Percentiles rank a stretch among this genome's conserved stretches.
phyloP scores from a whole-genome alignment of 1,284 basidiomycete species.

The Ganoderma boninense region DNA sequence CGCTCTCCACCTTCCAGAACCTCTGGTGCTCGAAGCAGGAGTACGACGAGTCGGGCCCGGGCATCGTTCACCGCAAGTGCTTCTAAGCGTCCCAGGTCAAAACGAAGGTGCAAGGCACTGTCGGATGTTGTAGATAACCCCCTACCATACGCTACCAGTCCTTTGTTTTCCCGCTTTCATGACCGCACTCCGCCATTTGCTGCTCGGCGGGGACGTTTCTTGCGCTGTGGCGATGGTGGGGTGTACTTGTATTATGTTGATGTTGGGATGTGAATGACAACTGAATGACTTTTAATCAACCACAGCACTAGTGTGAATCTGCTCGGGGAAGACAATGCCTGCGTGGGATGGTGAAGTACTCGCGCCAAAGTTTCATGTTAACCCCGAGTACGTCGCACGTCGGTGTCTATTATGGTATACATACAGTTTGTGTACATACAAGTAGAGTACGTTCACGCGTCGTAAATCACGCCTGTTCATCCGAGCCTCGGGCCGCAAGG shows the following conservation, averaged over 20 bases:
- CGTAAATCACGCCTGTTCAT: not conserved
- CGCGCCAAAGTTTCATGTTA: not conserved
- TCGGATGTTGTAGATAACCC: conserved; percentile 40
- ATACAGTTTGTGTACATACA: conserved; percentile 17
- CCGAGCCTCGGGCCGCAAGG: not conserved
- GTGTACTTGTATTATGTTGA: conserved; percentile 35
- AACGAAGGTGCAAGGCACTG: conserved; percentile 34
- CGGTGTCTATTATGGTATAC: conserved; percentile 27
- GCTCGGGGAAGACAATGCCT: not conserved
- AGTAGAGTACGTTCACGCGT: conserved; percentile 18
- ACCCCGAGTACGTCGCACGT: conserved; percentile 2
- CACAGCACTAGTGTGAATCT: not conserved
- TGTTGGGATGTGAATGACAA: conserved; percentile 33
- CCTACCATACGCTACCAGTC: conserved; percentile 41
- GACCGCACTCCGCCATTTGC: conserved; percentile 26
- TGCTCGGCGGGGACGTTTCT: conserved; percentile 21
- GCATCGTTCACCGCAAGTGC: conserved; percentile 82
- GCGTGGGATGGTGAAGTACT: not conserved
- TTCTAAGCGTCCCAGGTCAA: conserved; percentile 30
- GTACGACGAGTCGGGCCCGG: conserved; percentile 89
- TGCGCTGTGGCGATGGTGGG: conserved; percentile 28
- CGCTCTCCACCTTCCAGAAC: conserved; percentile 96
- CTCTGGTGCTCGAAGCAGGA: conserved; percentile 94
- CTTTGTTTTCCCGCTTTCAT: conserved; percentile 30
- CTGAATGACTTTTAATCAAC: conserved; percentile 20